These are phyloP conservation scores for Lithohypha guttulata DNA, from an alignment of 2,329 filamentous ascomycete genomes.

Conservation along the genomic window DNA sequence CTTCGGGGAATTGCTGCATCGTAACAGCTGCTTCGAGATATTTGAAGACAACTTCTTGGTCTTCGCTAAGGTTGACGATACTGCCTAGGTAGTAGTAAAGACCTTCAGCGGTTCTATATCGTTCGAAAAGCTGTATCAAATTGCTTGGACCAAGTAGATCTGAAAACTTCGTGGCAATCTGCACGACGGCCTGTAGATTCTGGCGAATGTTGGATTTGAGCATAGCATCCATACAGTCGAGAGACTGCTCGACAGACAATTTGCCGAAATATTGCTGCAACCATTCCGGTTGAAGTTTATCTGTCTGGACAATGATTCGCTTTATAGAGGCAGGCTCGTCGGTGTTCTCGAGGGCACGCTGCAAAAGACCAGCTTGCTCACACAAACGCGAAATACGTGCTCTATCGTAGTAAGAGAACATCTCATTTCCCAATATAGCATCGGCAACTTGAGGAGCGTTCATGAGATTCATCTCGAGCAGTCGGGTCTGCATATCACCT, in stretches of 20 bases:
- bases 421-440: conserved; percentile 93
- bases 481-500: conserved; percentile 80
- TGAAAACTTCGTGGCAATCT: conserved; percentile 95
- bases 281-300: conserved; percentile 86
- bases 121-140: conserved; percentile 89
- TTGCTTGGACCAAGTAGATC: conserved; percentile 80
- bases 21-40: conserved; percentile 95
- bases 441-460: conserved; percentile 96
- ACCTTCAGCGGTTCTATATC: conserved; percentile 93
- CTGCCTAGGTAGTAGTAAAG: conserved; percentile 97
- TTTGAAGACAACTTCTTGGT: conserved; percentile 95
- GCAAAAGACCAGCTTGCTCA: conserved; percentile 78
- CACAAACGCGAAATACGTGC: conserved; percentile 78
- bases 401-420: conserved; percentile 97
- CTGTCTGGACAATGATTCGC: conserved; percentile 71
- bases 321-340: conserved; percentile 85
- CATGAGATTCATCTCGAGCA: conserved; percentile 95
- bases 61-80: conserved; percentile 93
- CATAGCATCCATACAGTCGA: conserved; percentile 94
- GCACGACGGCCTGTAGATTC: conserved; percentile 88
- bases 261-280: conserved; percentile 85
- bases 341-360: conserved; percentile 86
- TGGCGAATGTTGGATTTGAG: conserved; percentile 92
- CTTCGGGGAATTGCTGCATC: conserved; percentile 88
- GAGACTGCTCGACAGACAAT: conserved; percentile 85